Base-by-base conservation (phyloP, 169 alveolate genomes). In the Plasmodium vivax region DNA sequence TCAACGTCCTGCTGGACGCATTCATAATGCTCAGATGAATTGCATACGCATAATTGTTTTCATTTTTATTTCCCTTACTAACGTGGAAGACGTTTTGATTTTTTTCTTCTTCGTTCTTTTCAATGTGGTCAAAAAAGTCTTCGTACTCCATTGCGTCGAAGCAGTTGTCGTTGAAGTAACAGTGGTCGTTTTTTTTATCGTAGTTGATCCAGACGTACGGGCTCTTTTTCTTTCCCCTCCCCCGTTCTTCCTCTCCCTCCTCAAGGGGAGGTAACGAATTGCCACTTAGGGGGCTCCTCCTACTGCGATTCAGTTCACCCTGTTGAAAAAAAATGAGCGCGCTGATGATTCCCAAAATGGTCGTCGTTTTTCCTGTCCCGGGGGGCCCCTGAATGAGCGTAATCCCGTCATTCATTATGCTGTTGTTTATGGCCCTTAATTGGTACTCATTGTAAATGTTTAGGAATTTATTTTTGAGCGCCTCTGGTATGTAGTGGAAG, bases 331-430 rank as follows among this genome's bases (percentile, higher is more conserved):
- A 93, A 72, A 96, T 85, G 47, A 98, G 85, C 19, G 98, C 97
- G 87, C 99, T 97, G 19, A 99, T 94, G 16, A 98, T 96, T 19
- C 99, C 99, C 54, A 98, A 93, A 56, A 99, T 98, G 0, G 99
- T 98, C 45, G 98, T 97, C 1, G 99, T 99, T 95, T 99, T 99
- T n/a, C 99, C 99, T 8, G 99, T 98, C 14, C 99, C 99, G 30
- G 99, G 99, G 5, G 99, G 99, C 0, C 99, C 99, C 85, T 99
- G 99, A 43, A 98, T 98, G 36, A 99, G 97, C 12, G 99, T 97
- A 4, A 99, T 97, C 30, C 99, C 99, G 1, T 93, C 81, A 80
- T 88, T 91, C 79, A 82, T 80, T 12, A 96, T 80, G 72, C 97
- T 95, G 93, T 96, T 95, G 54, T 95, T 85, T 8, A 96, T 95